phyloP scores from a whole-genome alignment of 352 stramenopile genomes.

The Globisporangium takayamanum region DNA sequence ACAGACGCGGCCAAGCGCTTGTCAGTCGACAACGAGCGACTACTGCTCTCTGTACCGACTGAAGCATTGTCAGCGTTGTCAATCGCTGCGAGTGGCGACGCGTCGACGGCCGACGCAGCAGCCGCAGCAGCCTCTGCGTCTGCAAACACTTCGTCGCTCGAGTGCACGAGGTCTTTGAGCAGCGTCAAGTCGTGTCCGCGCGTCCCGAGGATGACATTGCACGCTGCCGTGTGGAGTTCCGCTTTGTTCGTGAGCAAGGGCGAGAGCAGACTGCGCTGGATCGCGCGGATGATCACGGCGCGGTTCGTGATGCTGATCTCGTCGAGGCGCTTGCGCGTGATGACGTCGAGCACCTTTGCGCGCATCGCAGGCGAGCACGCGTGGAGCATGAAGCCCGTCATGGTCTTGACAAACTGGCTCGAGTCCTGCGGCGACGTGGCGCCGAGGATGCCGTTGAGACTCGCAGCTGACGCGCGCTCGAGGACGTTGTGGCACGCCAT shows the following conservation, averaged over 20 bases:
- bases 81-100: too few species aligned
- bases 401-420: conserved; percentile 70
- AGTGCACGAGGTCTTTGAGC: conserved; percentile 76
- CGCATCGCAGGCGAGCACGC: conserved; percentile 53
- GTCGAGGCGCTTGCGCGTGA: conserved; percentile 50
- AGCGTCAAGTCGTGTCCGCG: conserved; percentile 62
- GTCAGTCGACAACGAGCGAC: not conserved
- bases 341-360: conserved; percentile 66
- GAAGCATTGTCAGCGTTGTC: too few species aligned
- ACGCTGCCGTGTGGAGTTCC: conserved; percentile 57
- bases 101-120: too few species aligned
- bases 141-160: conserved; percentile 45
- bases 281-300: conserved; percentile 67
- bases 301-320: conserved; percentile 77
- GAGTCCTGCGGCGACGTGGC: conserved; percentile 71
- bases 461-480: conserved; percentile 38
- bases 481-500: conserved; percentile 77
- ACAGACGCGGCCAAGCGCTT: not conserved
- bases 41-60: not conserved
- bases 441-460: conserved; percentile 71
- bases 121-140: conserved; percentile 6
- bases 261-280: conserved; percentile 70
- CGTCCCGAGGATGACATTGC: conserved; percentile 63
- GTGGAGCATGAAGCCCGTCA: conserved; percentile 84
- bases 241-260: conserved; percentile 62